phyloP scores from a whole-genome alignment of 257 asterid species.

The Nicotiana paniculata region DNA sequence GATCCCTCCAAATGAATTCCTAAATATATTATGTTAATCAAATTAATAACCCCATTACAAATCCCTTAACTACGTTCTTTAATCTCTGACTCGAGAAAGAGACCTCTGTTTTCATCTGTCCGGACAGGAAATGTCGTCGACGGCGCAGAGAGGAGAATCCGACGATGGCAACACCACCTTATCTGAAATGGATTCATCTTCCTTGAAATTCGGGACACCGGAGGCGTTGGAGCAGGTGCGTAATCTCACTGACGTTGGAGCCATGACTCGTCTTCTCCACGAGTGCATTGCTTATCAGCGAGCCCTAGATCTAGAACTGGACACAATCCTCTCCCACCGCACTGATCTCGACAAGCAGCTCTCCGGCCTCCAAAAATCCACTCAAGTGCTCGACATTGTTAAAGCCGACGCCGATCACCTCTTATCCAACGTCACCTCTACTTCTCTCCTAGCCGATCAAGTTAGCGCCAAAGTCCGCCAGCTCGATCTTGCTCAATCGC shows the following conservation, averaged over 20 bases:
- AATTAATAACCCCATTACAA: too few relatives aligned
- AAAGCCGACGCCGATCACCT: conserved; percentile 60
- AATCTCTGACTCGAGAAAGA: background rate
- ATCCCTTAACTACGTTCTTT: too few relatives aligned
- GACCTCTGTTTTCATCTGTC: too few relatives aligned
- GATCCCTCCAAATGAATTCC: too few relatives aligned
- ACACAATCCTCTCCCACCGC: conserved; percentile 66
- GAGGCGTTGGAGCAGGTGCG: conserved; percentile 60
- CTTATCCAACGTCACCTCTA: conserved; percentile 70
- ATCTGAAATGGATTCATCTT: background rate
- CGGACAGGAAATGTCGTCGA: background rate
- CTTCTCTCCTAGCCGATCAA: conserved; percentile 72
- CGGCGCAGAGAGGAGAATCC: conserved; percentile 2
- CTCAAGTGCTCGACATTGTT: conserved; percentile 64
- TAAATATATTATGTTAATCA: too few relatives aligned
- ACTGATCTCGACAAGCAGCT: conserved; percentile 71
- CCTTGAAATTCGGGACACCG: conserved; percentile 51
- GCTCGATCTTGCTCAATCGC: conserved; percentile 83
- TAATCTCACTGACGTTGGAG: conserved; percentile 77
- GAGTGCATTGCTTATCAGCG: conserved; percentile 93
- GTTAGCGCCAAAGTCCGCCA: conserved; percentile 82
- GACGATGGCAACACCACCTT: background rate
- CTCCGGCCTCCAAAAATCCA: conserved; percentile 58
- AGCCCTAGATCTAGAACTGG: conserved; percentile 71
- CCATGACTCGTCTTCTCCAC: conserved; percentile 85